Evolutionary conservation across 2,329 filamentous ascomycete species (phyloP).

Genomic region (Cladophialophora exuberans): DNA sequence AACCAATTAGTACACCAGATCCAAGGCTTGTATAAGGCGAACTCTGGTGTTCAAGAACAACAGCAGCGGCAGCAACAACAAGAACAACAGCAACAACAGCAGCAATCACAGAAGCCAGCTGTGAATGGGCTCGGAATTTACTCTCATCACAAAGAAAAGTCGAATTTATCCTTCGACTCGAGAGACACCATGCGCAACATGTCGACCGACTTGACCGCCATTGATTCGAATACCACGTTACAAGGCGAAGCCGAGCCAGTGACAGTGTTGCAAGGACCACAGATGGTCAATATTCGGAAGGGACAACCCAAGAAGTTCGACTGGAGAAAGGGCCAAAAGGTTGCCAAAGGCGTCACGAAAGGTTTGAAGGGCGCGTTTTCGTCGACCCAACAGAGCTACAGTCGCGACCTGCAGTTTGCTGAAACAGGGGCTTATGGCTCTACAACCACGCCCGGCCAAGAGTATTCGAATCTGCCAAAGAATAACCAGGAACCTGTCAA

Average conservation of each 20-base stretch:
- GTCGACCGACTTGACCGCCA: conserved; percentile 53
- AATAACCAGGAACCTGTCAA: conserved; percentile 43
- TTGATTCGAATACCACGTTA: conserved; percentile 62
- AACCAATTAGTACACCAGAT: conserved; percentile 94
- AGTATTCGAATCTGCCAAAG: conserved; percentile 36
- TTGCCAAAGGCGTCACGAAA: conserved; percentile 92
- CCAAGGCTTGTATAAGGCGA: conserved; percentile 87
- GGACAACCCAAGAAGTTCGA: conserved; percentile 95
- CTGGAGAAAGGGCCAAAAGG: conserved; percentile 96
- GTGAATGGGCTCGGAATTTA: conserved; percentile 68
- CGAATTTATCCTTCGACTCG: conserved; percentile 47
- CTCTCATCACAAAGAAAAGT: conserved; percentile 57
- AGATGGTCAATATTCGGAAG: conserved; percentile 93
- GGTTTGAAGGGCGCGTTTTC: conserved; percentile 91
- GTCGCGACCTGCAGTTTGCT: conserved; percentile 55
- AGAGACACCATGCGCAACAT: conserved; percentile 46
- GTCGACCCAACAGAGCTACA: conserved; percentile 57
- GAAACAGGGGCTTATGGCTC: conserved; percentile 70
- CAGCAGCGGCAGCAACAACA: no score
- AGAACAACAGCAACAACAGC: no score
- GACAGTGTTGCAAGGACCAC: conserved; percentile 71
- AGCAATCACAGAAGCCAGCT: conserved; percentile 35
- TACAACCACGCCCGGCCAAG: conserved; percentile 46
- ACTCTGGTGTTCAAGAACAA: conserved; percentile 53
- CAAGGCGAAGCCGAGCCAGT: conserved; percentile 69